Conservation (phyloP, 768 basidiomycete species). For the Dendrothele bispora region DNA sequence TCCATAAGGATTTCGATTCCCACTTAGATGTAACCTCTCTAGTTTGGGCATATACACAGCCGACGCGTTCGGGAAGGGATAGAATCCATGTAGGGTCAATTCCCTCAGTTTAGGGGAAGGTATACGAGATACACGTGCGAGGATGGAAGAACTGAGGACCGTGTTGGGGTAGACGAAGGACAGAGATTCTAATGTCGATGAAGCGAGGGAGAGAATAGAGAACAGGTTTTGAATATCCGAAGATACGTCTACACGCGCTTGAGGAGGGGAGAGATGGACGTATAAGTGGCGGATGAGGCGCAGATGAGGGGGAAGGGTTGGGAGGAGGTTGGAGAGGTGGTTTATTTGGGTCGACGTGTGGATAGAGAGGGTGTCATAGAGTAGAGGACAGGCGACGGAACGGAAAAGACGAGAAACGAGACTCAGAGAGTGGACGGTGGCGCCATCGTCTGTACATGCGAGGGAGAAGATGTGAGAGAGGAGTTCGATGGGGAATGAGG, state of each 20-base stretch:
- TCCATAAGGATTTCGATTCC: slow-evolving; percentile 51
- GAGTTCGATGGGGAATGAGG: slow-evolving; percentile 46
- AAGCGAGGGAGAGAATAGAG: slow-evolving; percentile 34
- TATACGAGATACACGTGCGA: slow-evolving; percentile 42
- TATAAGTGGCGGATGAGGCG: slow-evolving; percentile 45
- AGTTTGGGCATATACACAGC: slow-evolving; percentile 45
- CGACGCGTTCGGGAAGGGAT: slow-evolving; percentile 46
- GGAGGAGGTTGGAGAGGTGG: slow-evolving; percentile 28
- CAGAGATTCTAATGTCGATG: slow-evolving; percentile 42
- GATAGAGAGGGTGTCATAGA: slow-evolving; percentile 40
- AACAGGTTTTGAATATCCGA: slow-evolving; percentile 18
- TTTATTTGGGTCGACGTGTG: slow-evolving; percentile 23
- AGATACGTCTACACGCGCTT: slow-evolving; percentile 9
- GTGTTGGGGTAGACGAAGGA: slow-evolving; percentile 36
- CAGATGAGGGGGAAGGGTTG: slow-evolving; percentile 31
- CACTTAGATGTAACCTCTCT: slow-evolving; percentile 42
- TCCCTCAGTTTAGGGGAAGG: slow-evolving; percentile 38
- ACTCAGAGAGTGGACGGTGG: slow-evolving; percentile 34
- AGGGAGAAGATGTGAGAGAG: slow-evolving; percentile 43
- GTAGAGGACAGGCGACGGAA: slow-evolving; percentile 35
- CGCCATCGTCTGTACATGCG: slow-evolving; percentile 40
- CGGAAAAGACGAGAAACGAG: slow-evolving; percentile 40
- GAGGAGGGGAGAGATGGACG: slow-evolving; percentile 27
- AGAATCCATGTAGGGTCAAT: slow-evolving; percentile 47
- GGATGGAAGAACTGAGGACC: slow-evolving; percentile 31